Percentiles rank a stretch among this genome's conserved stretches.
These are phyloP conservation scores for Pugionium cornutum DNA, from an alignment of 345 rosid species.

Conservation along the genomic window DNA sequence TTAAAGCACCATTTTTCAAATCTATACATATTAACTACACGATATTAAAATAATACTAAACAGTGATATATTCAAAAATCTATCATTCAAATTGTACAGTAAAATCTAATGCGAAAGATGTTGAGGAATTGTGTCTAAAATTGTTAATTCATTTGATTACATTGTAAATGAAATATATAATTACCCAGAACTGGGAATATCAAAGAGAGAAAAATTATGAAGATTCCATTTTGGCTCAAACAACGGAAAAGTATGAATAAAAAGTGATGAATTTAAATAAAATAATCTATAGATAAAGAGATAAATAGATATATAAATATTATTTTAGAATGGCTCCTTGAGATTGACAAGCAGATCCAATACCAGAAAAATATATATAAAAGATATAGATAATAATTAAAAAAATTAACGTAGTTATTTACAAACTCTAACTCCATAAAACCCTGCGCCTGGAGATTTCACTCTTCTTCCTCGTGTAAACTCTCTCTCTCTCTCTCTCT, in stretches of 20 bases:
- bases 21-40: not conserved
- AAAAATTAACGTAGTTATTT: constrained; percentile 30
- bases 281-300: constrained; percentile 9
- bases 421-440: constrained; percentile 52
- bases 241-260: constrained; percentile 38
- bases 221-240: constrained; percentile 32
- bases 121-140: no score
- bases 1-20: not conserved
- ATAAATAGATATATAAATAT: not conserved
- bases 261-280: constrained; percentile 39
- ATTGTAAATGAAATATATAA: constrained; percentile 9
- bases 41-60: not conserved
- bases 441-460: constrained; percentile 53
- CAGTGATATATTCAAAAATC: not conserved
- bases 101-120: no score
- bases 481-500: constrained; percentile 32
- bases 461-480: constrained; percentile 46
- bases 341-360: constrained; percentile 74
- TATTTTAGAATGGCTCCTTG: constrained; percentile 49
- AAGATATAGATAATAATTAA: not conserved
- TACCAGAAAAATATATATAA: constrained; percentile 34
- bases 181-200: constrained; percentile 11
- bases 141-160: no score
- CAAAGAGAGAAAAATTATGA: constrained; percentile 21
- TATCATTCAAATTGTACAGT: no score